phyloP scores from a whole-genome alignment of 73 alveolate species.

The Paramecium octaurelia region DNA sequence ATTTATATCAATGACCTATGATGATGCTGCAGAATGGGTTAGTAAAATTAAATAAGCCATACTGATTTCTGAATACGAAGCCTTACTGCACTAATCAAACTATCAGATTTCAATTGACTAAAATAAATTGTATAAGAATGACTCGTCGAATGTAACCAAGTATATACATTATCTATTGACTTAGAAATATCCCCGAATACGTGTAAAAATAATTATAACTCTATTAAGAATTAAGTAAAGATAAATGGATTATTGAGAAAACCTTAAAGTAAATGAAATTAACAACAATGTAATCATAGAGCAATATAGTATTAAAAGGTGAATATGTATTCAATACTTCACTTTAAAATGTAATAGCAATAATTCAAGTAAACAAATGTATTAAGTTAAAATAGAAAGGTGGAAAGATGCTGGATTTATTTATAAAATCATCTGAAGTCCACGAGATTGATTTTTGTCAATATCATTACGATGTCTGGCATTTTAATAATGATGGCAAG shows the following conservation, averaged over 20 bases:
- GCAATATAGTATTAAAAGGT: neutral
- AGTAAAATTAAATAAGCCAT: constrained; percentile 25
- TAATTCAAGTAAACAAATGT: neutral
- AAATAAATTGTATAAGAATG: neutral
- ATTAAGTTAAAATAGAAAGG: neutral
- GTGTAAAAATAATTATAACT: neutral
- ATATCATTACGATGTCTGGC: neutral
- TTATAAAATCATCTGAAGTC: neutral
- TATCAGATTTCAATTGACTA: neutral
- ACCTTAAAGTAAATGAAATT: neutral
- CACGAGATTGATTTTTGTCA: neutral
- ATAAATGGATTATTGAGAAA: constrained; percentile 33
- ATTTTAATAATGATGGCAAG: neutral
- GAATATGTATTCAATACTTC: neutral
- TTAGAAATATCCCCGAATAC: neutral
- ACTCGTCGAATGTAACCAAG: neutral
- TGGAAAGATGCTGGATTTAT: neutral
- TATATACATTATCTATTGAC: neutral
- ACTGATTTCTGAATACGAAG: constrained; percentile 20
- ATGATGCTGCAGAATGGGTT: constrained; percentile 46
- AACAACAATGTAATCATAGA: neutral
- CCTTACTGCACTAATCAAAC: neutral
- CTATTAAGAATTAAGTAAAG: neutral
- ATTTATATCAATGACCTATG: neutral
- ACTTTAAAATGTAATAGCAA: neutral